Evolutionary conservation across 2,329 filamentous ascomycete species (phyloP).

Genomic region (Pochonia chlamydosporia): DNA sequence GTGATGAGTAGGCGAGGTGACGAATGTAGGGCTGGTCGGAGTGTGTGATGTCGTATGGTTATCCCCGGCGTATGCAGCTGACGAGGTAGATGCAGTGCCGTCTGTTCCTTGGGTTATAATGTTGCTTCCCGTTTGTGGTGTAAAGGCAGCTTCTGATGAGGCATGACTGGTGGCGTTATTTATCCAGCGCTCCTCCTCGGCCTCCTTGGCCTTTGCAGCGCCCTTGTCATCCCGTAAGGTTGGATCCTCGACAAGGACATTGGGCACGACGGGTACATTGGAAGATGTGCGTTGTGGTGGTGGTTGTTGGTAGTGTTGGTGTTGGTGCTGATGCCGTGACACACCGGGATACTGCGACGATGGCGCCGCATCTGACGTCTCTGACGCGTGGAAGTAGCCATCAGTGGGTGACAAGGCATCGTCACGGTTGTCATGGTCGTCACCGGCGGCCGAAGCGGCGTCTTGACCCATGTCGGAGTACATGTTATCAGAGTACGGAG

Average conservation of each 20-base stretch:
- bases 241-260: conserved; percentile 44
- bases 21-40: conserved; percentile 5
- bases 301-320: conserved; percentile 18
- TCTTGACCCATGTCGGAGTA: conserved; percentile 29
- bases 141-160: conserved; percentile 10
- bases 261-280: conserved; percentile 38
- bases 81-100: conserved; percentile 7
- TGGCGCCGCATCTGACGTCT: conserved; percentile 18
- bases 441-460: conserved; percentile 24
- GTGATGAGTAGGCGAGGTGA: conserved; percentile 10
- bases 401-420: conserved; percentile 43
- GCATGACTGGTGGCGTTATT: conserved; percentile 16
- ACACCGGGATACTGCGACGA: conserved; percentile 8
- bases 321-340: conserved; percentile 12
- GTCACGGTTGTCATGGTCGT: conserved; percentile 18
- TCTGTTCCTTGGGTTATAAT: not conserved
- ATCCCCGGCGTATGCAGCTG: not conserved
- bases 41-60: not conserved
- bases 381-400: conserved; percentile 43
- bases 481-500: conserved; percentile 42
- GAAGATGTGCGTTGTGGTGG: conserved; percentile 23
- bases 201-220: conserved; percentile 38
- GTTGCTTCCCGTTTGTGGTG: not conserved
- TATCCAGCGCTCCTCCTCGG: conserved; percentile 32
- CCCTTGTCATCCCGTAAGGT: conserved; percentile 32